Conservation (phyloP, 768 basidiomycete species). For the Macrolepiota fuliginosa region DNA sequence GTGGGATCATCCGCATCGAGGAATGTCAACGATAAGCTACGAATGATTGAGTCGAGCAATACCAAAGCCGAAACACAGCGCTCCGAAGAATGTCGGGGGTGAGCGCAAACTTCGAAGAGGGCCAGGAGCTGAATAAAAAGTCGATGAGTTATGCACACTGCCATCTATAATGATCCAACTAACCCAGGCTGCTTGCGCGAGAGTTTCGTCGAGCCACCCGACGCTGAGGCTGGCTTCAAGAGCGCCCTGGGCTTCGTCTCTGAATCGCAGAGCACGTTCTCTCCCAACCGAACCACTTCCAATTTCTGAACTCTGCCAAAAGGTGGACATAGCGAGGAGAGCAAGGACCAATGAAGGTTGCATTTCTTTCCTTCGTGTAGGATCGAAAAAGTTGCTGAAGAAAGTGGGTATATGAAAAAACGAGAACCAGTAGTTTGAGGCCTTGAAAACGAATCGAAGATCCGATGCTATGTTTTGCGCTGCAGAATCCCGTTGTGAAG, state of each 20-base stretch:
- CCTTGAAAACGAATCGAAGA: constrained; percentile 61
- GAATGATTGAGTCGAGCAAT: constrained; percentile 68
- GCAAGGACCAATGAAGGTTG: constrained; percentile 69
- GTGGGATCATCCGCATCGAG: constrained; percentile 59
- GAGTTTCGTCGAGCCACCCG: constrained; percentile 69
- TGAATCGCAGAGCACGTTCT: constrained; percentile 53
- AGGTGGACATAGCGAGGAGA: constrained; percentile 61
- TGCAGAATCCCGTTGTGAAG: constrained; percentile 44
- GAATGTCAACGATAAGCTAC: constrained; percentile 52
- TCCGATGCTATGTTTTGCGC: constrained; percentile 48
- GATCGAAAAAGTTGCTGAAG: constrained; percentile 55
- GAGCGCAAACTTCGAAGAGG: constrained; percentile 69
- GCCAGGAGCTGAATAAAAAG: constrained; percentile 51
- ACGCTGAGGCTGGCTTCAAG: constrained; percentile 71
- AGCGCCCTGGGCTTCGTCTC: constrained; percentile 67
- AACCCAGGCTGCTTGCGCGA: constrained; percentile 79
- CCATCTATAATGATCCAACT: constrained; percentile 18
- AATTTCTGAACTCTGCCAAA: constrained; percentile 68
- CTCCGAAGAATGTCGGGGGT: constrained; percentile 54
- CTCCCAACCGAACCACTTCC: constrained; percentile 50
- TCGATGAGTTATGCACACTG: neutral
- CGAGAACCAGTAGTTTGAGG: constrained; percentile 69
- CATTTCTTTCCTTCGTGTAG: constrained; percentile 48
- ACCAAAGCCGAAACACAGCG: constrained; percentile 56
- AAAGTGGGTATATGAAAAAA: constrained; percentile 74